phyloP scores from a whole-genome alignment of 306 rosid genomes.

The Prunus mongolica region DNA sequence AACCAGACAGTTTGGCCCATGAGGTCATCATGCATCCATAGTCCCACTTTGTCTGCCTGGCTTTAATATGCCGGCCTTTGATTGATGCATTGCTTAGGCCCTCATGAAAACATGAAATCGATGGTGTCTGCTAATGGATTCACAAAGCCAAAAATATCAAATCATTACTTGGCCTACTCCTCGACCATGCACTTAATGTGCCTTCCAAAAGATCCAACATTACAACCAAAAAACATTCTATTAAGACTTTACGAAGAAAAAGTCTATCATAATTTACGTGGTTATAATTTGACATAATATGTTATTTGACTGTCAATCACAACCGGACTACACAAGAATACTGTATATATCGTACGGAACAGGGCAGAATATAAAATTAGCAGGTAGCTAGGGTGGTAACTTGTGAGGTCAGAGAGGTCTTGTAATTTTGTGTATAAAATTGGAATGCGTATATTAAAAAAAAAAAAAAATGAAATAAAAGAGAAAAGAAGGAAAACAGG shows the following conservation, averaged over 20 bases:
- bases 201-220: not conserved
- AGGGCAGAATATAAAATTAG: not conserved
- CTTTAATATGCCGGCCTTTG: not conserved
- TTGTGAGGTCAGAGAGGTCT: not conserved
- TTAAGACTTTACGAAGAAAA: not conserved
- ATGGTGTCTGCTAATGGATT: slow-evolving; percentile 11
- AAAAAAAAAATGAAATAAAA: not conserved
- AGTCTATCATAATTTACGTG: too few relatives aligned
- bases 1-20: slow-evolving; percentile 3
- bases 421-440: not conserved
- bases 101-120: not conserved
- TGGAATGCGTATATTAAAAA: not conserved
- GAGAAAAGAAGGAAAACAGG: not conserved
- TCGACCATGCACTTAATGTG: slow-evolving; percentile 6
- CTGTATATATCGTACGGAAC: not conserved
- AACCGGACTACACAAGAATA: not conserved
- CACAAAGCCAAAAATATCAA: not conserved
- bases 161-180: slow-evolving; percentile 19
- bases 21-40: not conserved
- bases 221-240: not conserved
- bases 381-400: not conserved
- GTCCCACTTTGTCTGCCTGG: slow-evolving; percentile 12
- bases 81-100: not conserved
- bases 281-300: not conserved
- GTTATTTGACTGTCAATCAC: not conserved